Percentiles rank a stretch among this genome's conserved stretches.
Conservation (phyloP, 1,139 yeast genomes). For the Kodamaea sp. region DNA sequence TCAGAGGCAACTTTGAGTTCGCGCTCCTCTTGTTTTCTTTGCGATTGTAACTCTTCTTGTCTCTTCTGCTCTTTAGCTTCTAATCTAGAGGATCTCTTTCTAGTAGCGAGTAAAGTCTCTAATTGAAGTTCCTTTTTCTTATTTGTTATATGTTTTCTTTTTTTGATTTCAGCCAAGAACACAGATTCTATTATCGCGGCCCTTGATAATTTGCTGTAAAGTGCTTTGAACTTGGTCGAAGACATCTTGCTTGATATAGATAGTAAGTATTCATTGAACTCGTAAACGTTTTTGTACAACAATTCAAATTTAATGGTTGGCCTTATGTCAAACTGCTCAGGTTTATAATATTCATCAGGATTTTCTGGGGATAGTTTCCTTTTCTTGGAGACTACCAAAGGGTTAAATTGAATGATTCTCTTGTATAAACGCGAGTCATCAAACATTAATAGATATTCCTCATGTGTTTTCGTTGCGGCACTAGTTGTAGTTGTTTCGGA, state of each 20-base stretch:
- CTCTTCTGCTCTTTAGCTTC: slow-evolving; percentile 46
- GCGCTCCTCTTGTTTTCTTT: slow-evolving; percentile 30
- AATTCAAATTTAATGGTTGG: slow-evolving; percentile 27
- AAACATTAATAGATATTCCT: slow-evolving; percentile 41
- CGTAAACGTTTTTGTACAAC: slow-evolving; percentile 31
- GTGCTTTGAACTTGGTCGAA: slow-evolving; percentile 18
- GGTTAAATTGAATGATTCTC: slow-evolving; percentile 30
- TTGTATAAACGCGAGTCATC: slow-evolving; percentile 45
- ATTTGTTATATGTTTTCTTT: slow-evolving; percentile 40
- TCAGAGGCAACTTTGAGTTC: slow-evolving; percentile 31
- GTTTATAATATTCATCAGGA: slow-evolving; percentile 28
- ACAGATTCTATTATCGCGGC: slow-evolving; percentile 23
- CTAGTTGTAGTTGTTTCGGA: slow-evolving; percentile 15
- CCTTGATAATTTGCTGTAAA: slow-evolving; percentile 18
- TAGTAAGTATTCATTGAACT: slow-evolving; percentile 24
- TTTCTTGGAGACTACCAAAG: slow-evolving; percentile 39
- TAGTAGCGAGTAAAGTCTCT: slow-evolving; percentile 43
- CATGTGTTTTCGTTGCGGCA: slow-evolving; percentile 11
- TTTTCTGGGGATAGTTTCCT: slow-evolving; percentile 33
- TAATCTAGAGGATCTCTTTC: slow-evolving; percentile 26
- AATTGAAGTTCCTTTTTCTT: slow-evolving; percentile 48
- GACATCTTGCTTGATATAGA: slow-evolving; percentile 12
- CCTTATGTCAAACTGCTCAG: slow-evolving; percentile 28
- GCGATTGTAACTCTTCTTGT: slow-evolving; percentile 33
- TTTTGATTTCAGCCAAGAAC: slow-evolving; percentile 25